Base-by-base conservation (phyloP, 139 green algal species). In the Chlorella sp. region DNA sequence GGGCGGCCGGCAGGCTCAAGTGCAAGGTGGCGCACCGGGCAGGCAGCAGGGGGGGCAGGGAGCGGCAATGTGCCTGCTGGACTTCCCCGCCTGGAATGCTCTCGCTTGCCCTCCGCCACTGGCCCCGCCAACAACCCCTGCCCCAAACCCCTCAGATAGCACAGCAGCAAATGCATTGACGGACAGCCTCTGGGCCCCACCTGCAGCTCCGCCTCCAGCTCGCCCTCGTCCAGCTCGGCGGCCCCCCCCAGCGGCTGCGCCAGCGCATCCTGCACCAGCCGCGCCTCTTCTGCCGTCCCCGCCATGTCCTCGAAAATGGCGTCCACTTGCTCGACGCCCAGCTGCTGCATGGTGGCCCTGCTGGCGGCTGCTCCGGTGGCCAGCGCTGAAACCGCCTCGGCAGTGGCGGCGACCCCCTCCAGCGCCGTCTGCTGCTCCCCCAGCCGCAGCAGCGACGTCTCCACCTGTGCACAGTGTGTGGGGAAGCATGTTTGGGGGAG, bases 371-470 rank as follows among this genome's bases (percentile, higher is more conserved):
- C 93, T 38, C 93, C 95, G 2, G 91, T 70, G 41, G 91, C 88
- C 90, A 98, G 92, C 17, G 93, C 85, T 16, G 81, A 78, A 32
- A 98, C 85, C 58, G 95, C 94, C 86, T 94, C 86, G 26, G 92
- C 88, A 43, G 90, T 95, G 26, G 92, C 95, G 44, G 91, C 89
- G 85, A 95, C 90, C 73, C 92, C 91, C 90, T 99, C 97, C 75
- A 99, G 90, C 92, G 97, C 96, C 67, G 93, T 94, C 77, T 95
- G 89, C 92, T 99, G 96, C 91, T 99, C 96, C 41, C 94, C 93
- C 2, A 99, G 86, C 30, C 94, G 94, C 82, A 97, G 90, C 58
- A 98, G 94, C 84, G 97, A 94, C 73, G 96, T 98, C 81, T 95
- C 92, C 14, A 99, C 82, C 58, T 94, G 88, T 3, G 51, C 46